These are phyloP conservation scores for Phlebopus sp. DNA, from an alignment of 1,284 basidiomycete species.

Conservation along the genomic window DNA sequence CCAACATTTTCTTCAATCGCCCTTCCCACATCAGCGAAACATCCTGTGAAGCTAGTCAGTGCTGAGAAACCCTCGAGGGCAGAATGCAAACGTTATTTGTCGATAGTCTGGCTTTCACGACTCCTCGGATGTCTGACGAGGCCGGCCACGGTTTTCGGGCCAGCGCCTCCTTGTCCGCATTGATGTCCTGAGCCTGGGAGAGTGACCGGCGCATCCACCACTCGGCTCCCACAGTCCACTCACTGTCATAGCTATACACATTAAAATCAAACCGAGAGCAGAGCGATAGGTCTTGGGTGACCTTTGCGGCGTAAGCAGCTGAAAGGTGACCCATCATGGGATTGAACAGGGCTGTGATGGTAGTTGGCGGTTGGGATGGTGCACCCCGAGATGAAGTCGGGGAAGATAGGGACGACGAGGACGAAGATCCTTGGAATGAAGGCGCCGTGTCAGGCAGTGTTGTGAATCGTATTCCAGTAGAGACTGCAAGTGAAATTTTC, in stretches of 20 bases:
- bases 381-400: conserved; percentile 29
- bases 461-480: conserved; percentile 90
- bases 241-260: conserved; percentile 94
- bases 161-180: neutral
- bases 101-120: conserved; percentile 86
- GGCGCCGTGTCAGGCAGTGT: conserved; percentile 79
- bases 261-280: conserved; percentile 96
- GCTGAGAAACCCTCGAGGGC: conserved; percentile 5
- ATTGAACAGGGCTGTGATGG: conserved; percentile 92
- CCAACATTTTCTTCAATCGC: conserved; percentile 83
- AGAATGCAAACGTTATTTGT: conserved; percentile 71
- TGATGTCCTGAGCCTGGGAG: conserved; percentile 18
- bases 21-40: conserved; percentile 94
- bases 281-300: conserved; percentile 83
- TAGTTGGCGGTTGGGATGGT: conserved; percentile 80
- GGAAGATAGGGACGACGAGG: conserved; percentile 36
- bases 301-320: conserved; percentile 86
- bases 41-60: conserved; percentile 49
- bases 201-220: conserved; percentile 76
- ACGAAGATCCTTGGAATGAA: conserved; percentile 49
- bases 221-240: conserved; percentile 92
- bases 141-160: conserved; percentile 8
- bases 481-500: conserved; percentile 52
- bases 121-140: conserved; percentile 60
- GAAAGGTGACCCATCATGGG: conserved; percentile 96